A percentile compares a stretch with the other conserved stretches of the same genome.
These are phyloP conservation scores for Immersiella caudata DNA, from an alignment of 495 filamentous ascomycete genomes.

Conservation along the genomic window DNA sequence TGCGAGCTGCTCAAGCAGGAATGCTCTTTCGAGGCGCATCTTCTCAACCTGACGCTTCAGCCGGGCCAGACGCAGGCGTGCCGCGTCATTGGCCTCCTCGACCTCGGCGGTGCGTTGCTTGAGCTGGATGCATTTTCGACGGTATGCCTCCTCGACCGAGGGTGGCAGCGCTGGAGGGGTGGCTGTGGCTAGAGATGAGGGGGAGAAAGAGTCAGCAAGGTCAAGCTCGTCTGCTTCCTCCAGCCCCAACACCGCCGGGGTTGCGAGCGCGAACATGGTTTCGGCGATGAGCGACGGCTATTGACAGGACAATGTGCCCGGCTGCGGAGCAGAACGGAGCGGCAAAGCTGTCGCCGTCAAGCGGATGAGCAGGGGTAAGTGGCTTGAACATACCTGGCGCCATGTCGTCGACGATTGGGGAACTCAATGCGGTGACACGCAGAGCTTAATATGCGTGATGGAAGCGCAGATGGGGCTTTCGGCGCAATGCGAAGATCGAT, in stretches of 20 bases:
- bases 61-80: conserved; percentile 76
- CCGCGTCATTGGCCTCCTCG: conserved; percentile 82
- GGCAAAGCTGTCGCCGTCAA: background rate
- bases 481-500: background rate
- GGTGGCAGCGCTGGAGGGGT: conserved; percentile 74
- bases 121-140: conserved; percentile 93
- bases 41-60: conserved; percentile 83
- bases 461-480: background rate
- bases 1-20: conserved; percentile 84
- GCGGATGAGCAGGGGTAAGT: background rate
- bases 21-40: conserved; percentile 85
- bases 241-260: background rate
- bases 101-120: conserved; percentile 89
- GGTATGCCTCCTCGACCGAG: conserved; percentile 94
- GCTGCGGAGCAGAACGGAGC: background rate
- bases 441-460: background rate
- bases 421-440: background rate
- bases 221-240: background rate
- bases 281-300: background rate
- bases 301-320: background rate
- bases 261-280: conserved; percentile 12
- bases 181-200: conserved; percentile 40
- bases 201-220: conserved; percentile 18
- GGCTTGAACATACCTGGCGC: conserved; percentile 33
- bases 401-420: conserved; percentile 25